Evolutionary conservation across 108 stramenopile genomes (phyloP).

Genomic region (Aureococcus anophagefferens): DNA sequence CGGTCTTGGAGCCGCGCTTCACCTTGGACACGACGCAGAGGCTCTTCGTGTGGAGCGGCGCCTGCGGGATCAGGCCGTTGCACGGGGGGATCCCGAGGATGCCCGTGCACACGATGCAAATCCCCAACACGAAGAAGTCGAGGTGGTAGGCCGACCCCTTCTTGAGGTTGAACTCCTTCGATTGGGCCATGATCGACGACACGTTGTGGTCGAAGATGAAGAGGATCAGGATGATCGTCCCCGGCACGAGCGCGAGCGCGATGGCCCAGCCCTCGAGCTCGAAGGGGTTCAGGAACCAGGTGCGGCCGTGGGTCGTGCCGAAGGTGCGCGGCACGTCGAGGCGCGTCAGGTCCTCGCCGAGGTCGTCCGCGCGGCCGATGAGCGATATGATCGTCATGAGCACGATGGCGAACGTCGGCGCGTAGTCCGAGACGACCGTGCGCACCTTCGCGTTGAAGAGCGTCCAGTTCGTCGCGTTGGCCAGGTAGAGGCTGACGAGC

Average conservation of each 20-base stretch:
- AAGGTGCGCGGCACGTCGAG: conserved; percentile 46
- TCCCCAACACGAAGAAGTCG: conserved; percentile 52
- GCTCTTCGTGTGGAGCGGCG: conserved; percentile 45
- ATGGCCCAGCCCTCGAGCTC: conserved; percentile 30
- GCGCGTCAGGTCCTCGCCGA: conserved; percentile 25
- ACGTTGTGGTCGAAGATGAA: conserved; percentile 62
- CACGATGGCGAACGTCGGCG: conserved; percentile 36
- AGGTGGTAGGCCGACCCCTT: conserved; percentile 52
- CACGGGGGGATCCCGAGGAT: conserved; percentile 49
- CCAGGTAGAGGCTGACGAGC: conserved; percentile 34
- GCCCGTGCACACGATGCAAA: conserved; percentile 45
- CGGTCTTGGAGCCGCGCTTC: not conserved
- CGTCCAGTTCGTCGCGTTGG: conserved; percentile 37
- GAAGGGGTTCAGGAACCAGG: conserved; percentile 35
- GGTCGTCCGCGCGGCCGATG: conserved; percentile 25
- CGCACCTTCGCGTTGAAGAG: conserved; percentile 23
- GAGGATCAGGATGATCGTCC: conserved; percentile 45
- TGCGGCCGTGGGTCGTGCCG: conserved; percentile 9
- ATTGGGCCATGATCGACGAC: conserved; percentile 40
- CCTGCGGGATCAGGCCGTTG: conserved; percentile 51
- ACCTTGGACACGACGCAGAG: conserved; percentile 12
- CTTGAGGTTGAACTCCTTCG: conserved; percentile 39
- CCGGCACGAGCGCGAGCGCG: conserved; percentile 48
- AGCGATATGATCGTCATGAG: conserved; percentile 38
- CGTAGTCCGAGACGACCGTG: conserved; percentile 34